phyloP scores from a whole-genome alignment of 2,329 filamentous ascomycete species.

The Passalora sequoiae region DNA sequence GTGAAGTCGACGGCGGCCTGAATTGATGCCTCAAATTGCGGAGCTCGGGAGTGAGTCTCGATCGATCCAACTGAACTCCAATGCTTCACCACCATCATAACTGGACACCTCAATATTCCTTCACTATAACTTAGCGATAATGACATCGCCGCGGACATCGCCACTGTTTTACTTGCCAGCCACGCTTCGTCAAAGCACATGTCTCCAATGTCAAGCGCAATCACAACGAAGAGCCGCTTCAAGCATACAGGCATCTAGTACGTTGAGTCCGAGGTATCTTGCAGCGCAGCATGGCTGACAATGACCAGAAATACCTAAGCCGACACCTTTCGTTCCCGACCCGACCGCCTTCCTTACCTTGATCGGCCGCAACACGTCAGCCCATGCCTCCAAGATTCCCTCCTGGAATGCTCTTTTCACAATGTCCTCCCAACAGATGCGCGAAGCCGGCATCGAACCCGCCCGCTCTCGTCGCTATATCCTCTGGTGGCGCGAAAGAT shows the following conservation, averaged over 20 bases:
- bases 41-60: no score
- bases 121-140: conserved; percentile 7
- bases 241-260: conserved; percentile 19
- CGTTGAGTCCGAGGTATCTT: no score
- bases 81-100: neutral
- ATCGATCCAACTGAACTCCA: neutral
- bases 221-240: neutral
- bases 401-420: conserved; percentile 89
- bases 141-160: conserved; percentile 29
- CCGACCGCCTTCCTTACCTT: conserved; percentile 79
- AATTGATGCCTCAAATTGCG: no score
- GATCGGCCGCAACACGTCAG: conserved; percentile 80
- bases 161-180: conserved; percentile 23
- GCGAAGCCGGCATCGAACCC: conserved; percentile 80
- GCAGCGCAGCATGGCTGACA: no score
- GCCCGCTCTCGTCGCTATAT: conserved; percentile 78
- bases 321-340: conserved; percentile 82
- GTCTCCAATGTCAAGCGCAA: conserved; percentile 18
- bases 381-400: conserved; percentile 79
- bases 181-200: conserved; percentile 20
- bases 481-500: conserved; percentile 80
- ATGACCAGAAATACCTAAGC: conserved; percentile 58
- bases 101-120: neutral
- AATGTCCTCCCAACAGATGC: conserved; percentile 69
- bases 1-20: no score